Percentiles rank a stretch among this genome's conserved stretches.
Evolutionary conservation across 2,329 filamentous ascomycete species (phyloP).

Genomic region (Penicillium corylophilum): DNA sequence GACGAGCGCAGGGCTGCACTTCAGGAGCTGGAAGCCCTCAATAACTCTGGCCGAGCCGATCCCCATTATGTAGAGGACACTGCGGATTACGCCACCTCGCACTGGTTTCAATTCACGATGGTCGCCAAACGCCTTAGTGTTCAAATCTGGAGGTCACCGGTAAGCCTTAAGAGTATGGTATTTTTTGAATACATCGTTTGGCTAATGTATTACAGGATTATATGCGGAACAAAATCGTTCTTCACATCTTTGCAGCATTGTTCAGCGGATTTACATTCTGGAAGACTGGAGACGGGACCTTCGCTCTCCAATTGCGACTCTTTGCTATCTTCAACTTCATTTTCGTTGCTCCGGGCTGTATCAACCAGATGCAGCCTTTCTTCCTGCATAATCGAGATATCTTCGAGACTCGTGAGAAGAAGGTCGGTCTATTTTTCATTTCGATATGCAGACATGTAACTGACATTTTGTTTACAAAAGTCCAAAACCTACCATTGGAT

Average conservation of each 20-base stretch:
- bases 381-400: slow-evolving; percentile 59
- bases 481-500: slow-evolving; percentile 62
- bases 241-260: slow-evolving; percentile 56
- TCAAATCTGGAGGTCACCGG: slow-evolving; percentile 36
- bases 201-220: slow-evolving; percentile 34
- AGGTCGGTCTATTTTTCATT: slow-evolving; percentile 28
- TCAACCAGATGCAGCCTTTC: slow-evolving; percentile 60
- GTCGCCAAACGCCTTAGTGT: slow-evolving; percentile 35
- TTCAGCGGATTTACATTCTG: slow-evolving; percentile 65
- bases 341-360: slow-evolving; percentile 59
- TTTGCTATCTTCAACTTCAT: slow-evolving; percentile 65
- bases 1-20: slow-evolving; percentile 28
- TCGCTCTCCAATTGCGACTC: slow-evolving; percentile 55
- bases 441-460: neutral
- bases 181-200: neutral
- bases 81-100: slow-evolving; percentile 39
- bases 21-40: slow-evolving; percentile 27
- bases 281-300: slow-evolving; percentile 55
- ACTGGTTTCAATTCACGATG: slow-evolving; percentile 41
- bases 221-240: slow-evolving; percentile 48
- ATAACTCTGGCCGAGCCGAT: slow-evolving; percentile 20
- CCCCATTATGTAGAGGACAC: slow-evolving; percentile 31
- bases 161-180: slow-evolving; percentile 8
- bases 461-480: slow-evolving; percentile 10
- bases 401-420: slow-evolving; percentile 60